Conservation (phyloP, 2,329 filamentous ascomycete genomes). For the Whalleya microplaca region DNA sequence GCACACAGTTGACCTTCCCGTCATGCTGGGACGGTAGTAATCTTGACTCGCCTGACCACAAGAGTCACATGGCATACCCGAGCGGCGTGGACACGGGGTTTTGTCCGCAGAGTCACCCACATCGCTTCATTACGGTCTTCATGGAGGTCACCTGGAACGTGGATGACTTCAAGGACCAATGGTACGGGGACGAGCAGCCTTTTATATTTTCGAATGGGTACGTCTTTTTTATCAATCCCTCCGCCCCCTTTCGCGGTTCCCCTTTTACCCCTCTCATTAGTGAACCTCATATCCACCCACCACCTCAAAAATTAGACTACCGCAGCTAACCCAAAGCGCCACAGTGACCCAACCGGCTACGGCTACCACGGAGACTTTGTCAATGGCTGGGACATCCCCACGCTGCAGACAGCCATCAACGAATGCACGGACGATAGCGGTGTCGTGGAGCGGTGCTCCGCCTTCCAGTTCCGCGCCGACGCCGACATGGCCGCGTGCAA, state of each 20-base stretch:
- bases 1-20: conserved; percentile 62
- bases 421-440: conserved; percentile 35
- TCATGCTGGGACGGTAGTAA: conserved; percentile 65
- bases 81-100: conserved; percentile 44
- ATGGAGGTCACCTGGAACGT: conserved; percentile 42
- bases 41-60: conserved; percentile 50
- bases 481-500: conserved; percentile 43
- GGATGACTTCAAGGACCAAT: conserved; percentile 20
- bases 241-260: background rate
- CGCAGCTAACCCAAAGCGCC: too few relatives aligned
- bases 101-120: conserved; percentile 47
- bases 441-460: conserved; percentile 38
- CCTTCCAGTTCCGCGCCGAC: conserved; percentile 38
- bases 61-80: conserved; percentile 46
- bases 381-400: conserved; percentile 49
- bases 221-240: background rate
- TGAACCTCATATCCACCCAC: background rate
- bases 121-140: conserved; percentile 49
- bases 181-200: conserved; percentile 7
- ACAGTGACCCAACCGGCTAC: conserved; percentile 51
- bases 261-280: background rate
- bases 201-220: conserved; percentile 48
- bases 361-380: conserved; percentile 59
- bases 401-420: conserved; percentile 41
- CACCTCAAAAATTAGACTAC: too few relatives aligned